These are phyloP conservation scores for Trichophyton simii DNA, from an alignment of 2,329 filamentous ascomycete species.

Conservation along the genomic window DNA sequence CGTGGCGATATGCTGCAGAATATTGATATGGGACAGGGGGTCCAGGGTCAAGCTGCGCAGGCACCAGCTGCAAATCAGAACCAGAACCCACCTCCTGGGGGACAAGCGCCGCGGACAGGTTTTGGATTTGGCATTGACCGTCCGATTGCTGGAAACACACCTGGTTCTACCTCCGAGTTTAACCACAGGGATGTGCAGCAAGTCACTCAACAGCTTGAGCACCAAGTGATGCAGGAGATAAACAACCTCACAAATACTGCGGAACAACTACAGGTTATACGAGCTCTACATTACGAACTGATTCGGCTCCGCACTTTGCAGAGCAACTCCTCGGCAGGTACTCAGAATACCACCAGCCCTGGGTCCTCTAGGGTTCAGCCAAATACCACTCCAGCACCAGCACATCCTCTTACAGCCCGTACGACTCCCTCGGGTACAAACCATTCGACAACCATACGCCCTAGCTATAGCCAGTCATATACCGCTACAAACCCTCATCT, in stretches of 20 bases:
- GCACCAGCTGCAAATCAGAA: slow-evolving; percentile 11
- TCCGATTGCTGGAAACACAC: slow-evolving; percentile 8
- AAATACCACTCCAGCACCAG: neutral
- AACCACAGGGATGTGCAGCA: slow-evolving; percentile 34
- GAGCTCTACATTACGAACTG: slow-evolving; percentile 55
- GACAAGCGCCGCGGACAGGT: slow-evolving; percentile 25
- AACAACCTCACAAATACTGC: slow-evolving; percentile 50
- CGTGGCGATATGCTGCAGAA: slow-evolving; percentile 51
- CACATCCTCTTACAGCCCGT: neutral
- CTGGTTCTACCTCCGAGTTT: slow-evolving; percentile 13
- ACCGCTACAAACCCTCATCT: slow-evolving; percentile 21
- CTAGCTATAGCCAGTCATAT: slow-evolving; percentile 21
- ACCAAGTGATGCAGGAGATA: slow-evolving; percentile 56
- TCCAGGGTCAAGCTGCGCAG: slow-evolving; percentile 28
- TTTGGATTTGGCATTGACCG: slow-evolving; percentile 33
- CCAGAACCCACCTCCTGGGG: slow-evolving; percentile 9
- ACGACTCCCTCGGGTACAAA: neutral
- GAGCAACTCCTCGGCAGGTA: slow-evolving; percentile 13
- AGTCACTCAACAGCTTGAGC: slow-evolving; percentile 54
- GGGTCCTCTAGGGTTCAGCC: neutral
- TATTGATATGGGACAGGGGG: slow-evolving; percentile 45
- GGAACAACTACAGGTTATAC: slow-evolving; percentile 56
- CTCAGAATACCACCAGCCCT: neutral
- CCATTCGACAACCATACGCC: slow-evolving; percentile 15
- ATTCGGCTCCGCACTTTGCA: slow-evolving; percentile 48